Evolutionary conservation across 2,329 filamentous ascomycete genomes (phyloP), one percentile per base, ranked within the genome.

Genomic region (Colletotrichum lentis): DNA sequence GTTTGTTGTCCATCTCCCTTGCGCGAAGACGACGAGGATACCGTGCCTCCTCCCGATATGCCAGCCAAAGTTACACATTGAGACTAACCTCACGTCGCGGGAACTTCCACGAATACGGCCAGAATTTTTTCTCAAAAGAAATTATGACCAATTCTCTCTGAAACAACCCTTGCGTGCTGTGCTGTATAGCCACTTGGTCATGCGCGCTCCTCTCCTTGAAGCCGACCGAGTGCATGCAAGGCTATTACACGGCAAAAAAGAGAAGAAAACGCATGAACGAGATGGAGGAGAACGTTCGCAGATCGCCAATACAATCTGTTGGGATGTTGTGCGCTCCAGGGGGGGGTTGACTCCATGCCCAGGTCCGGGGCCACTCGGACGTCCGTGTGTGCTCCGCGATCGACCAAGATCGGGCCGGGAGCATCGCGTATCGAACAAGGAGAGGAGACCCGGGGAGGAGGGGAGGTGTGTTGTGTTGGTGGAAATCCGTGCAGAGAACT

Each of bases 341-440:
- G n/a, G n/a, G 55, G 11, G 53, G 22, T 54, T 27, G 39, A 20
- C 8, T 24, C 14, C 18, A 8, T 37, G 41, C 24, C 43, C 35
- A 20, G 27, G 56, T 14, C 39, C 41, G 27, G 39, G 39, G n/a
- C 39, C 50, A 43, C 62, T 49, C 43, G 50, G 62, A 44, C 55
- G 44, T 35, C 61, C 35, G n/a, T n/a, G 39, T 27, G 64, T 47
- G 53, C 57, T 41, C 64, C 64, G 52, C 54, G 60, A 31, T 43
- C 46, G 37, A 52, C 37, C 18, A 22, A 10, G 11, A 22, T n/a
- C 27, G 43, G 44, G 14, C 22, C 14, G 5, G n/a, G 58, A 27
- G 43, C 52, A 14, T 46, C 27, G 0, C 5, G 27, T 31, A 49
- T 44, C 41, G 47, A 16, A 57, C 16, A 6, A 31, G 18, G 4